Conservation (phyloP, 2,329 filamentous ascomycete species). For the Elsinoe australis region DNA sequence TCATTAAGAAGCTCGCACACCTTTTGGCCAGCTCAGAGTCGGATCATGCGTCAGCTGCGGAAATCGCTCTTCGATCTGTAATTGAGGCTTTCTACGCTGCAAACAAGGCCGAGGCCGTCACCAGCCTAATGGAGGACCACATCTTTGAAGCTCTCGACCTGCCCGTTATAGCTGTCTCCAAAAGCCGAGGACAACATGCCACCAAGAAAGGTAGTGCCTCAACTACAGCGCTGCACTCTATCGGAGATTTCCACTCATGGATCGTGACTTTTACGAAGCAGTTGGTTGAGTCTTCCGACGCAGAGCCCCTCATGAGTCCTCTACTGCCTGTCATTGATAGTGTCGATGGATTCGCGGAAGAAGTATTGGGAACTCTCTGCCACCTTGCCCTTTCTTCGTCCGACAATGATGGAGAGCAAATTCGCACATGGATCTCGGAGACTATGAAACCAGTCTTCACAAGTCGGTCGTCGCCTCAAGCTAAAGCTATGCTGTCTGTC, state of each 20-base stretch:
- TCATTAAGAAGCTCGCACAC: neutral
- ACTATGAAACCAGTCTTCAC: conserved; percentile 45
- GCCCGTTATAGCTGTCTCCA: neutral
- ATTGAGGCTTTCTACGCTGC: neutral
- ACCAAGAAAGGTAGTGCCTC: too few species aligned
- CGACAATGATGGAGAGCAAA: conserved; percentile 50
- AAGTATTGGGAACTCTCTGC: conserved; percentile 52
- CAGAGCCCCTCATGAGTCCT: conserved; percentile 55
- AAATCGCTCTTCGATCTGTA: neutral
- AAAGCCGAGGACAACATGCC: too few species aligned
- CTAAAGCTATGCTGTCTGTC: conserved; percentile 66
- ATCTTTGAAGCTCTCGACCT: conserved; percentile 1
- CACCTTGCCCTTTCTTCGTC: conserved; percentile 72
- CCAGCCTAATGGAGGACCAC: conserved; percentile 57
- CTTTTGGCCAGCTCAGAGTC: neutral
- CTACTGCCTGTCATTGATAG: conserved; percentile 34
- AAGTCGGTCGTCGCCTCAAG: conserved; percentile 50
- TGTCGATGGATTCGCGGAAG: conserved; percentile 8
- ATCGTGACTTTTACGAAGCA: neutral
- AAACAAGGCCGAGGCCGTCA: conserved; percentile 38
- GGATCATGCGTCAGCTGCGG: neutral
- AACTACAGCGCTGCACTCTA: too few species aligned
- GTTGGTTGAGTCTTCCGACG: neutral
- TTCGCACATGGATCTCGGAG: conserved; percentile 58
- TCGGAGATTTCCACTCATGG: neutral